These are phyloP conservation scores for Citrus mangshanensis DNA, from an alignment of 345 rosid species.

Conservation along the genomic window DNA sequence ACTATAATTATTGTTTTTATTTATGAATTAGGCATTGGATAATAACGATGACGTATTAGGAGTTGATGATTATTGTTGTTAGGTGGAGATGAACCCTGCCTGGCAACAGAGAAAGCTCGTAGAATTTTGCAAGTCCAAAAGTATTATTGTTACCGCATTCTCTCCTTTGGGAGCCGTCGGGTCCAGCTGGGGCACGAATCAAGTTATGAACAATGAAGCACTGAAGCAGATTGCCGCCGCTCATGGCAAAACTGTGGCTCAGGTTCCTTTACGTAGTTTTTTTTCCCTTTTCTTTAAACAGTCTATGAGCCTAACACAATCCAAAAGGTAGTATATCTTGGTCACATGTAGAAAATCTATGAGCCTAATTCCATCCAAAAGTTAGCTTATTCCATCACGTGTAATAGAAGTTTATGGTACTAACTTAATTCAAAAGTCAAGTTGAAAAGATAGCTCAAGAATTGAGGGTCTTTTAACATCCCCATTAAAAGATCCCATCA, in stretches of 20 bases:
- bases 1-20: not conserved
- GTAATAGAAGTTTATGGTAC: too few species aligned
- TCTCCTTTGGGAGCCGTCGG: slow-evolving; percentile 23
- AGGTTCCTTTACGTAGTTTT: not conserved
- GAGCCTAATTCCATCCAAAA: too few species aligned
- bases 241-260: slow-evolving; percentile 13
- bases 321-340: too few species aligned
- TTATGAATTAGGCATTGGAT: not conserved
- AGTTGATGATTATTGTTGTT: not conserved
- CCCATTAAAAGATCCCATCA: too few species aligned
- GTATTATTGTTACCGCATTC: slow-evolving; percentile 8
- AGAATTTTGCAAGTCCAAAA: slow-evolving; percentile 12
- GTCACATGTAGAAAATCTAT: too few species aligned
- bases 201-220: slow-evolving; percentile 17
- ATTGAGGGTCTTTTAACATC: too few species aligned
- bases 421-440: too few species aligned
- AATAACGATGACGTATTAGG: not conserved
- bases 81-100: slow-evolving; percentile 24
- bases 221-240: slow-evolving; percentile 16
- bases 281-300: not conserved
- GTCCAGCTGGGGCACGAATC: slow-evolving; percentile 14
- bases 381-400: too few species aligned
- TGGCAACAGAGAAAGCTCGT: slow-evolving; percentile 19
- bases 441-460: too few species aligned
- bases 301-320: too few species aligned